A percentile compares a stretch with the other conserved stretches of the same genome.
Conservation (phyloP, 1,284 basidiomycete species). For the Pseudomicrostroma phylloplanum region DNA sequence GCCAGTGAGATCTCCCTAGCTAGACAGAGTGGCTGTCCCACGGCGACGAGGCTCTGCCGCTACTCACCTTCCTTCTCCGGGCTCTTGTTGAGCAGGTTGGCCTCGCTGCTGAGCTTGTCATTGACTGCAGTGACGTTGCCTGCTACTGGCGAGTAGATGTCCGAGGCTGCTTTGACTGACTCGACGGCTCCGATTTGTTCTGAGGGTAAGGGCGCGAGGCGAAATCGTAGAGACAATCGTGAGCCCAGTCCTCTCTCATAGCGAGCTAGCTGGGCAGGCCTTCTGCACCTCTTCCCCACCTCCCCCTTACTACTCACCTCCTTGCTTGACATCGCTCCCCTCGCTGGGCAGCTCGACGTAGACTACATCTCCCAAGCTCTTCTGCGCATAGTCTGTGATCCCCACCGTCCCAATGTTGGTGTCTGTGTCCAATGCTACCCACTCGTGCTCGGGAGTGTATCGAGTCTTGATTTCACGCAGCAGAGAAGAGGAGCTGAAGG, state of each 20-base stretch:
- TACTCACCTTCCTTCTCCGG: conserved; percentile 73
- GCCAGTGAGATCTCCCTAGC: too few relatives aligned
- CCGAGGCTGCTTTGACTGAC: conserved; percentile 95
- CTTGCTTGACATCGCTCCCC: conserved; percentile 66
- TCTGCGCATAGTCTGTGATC: conserved; percentile 91
- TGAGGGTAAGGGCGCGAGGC: conserved; percentile 47
- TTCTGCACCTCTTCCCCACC: not conserved
- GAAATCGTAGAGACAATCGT: not conserved
- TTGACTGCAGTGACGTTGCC: conserved; percentile 79
- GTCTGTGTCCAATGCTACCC: conserved; percentile 70
- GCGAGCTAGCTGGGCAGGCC: not conserved
- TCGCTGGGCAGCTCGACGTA: conserved; percentile 82
- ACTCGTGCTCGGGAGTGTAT: conserved; percentile 80
- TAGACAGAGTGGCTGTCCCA: not conserved
- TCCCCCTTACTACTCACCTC: conserved; percentile 59
- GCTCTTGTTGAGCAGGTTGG: conserved; percentile 80
- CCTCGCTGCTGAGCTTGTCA: conserved; percentile 63
- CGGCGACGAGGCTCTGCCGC: not conserved
- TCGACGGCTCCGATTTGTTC: conserved; percentile 92
- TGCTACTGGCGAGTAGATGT: conserved; percentile 91
- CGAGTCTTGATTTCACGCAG: conserved; percentile 24
- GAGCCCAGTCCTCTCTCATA: not conserved
- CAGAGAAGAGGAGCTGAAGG: conserved; percentile 9
- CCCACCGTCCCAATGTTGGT: conserved; percentile 76
- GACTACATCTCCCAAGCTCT: conserved; percentile 88